Percentiles rank a stretch among this genome's conserved stretches.
phyloP scores from a whole-genome alignment of 805 yeast species.

The Candida andamanensis region DNA sequence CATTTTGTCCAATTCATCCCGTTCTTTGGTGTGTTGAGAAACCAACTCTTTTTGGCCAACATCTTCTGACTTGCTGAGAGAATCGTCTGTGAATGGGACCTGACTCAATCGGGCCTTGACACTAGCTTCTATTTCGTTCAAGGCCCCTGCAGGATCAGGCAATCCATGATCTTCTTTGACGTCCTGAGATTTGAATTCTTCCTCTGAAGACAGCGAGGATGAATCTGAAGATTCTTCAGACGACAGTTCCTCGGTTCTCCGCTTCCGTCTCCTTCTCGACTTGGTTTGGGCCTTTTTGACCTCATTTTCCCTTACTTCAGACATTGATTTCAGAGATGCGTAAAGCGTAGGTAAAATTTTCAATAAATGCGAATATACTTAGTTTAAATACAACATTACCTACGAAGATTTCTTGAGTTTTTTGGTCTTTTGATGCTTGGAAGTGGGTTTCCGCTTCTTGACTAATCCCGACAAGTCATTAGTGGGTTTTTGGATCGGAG shows the following conservation, averaged over 20 bases:
- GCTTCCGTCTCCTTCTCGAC: slow-evolving; percentile 61
- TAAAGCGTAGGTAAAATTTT: neutral
- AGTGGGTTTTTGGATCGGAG: slow-evolving; percentile 16
- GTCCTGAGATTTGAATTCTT: slow-evolving; percentile 4
- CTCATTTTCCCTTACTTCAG: slow-evolving; percentile 1
- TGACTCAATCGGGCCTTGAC: slow-evolving; percentile 9
- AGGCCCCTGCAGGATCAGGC: neutral
- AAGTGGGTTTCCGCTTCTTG: slow-evolving; percentile 43
- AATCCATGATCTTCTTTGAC: slow-evolving; percentile 6
- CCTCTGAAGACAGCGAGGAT: slow-evolving; percentile 21
- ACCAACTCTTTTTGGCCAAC: slow-evolving; percentile 14
- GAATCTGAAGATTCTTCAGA: slow-evolving; percentile 47
- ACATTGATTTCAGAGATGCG: neutral
- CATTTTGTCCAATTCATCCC: slow-evolving; percentile 41
- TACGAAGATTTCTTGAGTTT: neutral
- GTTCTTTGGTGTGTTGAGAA: slow-evolving; percentile 16
- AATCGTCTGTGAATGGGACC: slow-evolving; percentile 7
- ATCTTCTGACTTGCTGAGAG: slow-evolving; percentile 12
- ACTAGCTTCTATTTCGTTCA: slow-evolving; percentile 12
- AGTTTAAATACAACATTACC: neutral
- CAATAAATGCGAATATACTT: neutral
- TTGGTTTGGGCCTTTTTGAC: slow-evolving; percentile 3
- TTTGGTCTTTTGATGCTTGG: slow-evolving; percentile 7
- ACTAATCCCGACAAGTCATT: slow-evolving; percentile 63
- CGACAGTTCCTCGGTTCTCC: slow-evolving; percentile 76